Evolutionary conservation across 805 yeast genomes (phyloP).

Genomic region (Lachancea mirantina): DNA sequence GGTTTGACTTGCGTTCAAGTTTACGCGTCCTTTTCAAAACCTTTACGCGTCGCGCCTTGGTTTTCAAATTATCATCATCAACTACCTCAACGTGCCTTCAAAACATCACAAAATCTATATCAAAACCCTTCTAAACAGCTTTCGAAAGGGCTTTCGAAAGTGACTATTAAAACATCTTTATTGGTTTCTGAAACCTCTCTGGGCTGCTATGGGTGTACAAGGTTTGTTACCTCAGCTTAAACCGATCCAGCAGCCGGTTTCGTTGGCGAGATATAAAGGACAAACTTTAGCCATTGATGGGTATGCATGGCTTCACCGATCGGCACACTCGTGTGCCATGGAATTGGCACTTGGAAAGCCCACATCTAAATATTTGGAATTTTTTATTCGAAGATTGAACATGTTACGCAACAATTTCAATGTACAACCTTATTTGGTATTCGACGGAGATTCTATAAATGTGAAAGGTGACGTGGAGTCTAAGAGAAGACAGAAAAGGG

Average conservation of each 20-base stretch:
- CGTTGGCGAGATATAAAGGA: conserved; percentile 59
- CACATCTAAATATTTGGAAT: conserved; percentile 65
- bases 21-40: no score
- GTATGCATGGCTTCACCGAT: conserved; percentile 93
- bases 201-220: conserved; percentile 74
- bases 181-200: no score
- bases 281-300: conserved; percentile 87
- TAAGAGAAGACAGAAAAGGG: conserved; percentile 53
- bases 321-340: conserved; percentile 73
- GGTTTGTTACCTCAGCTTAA: conserved; percentile 78
- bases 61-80: no score
- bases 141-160: no score
- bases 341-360: conserved; percentile 68
- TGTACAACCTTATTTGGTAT: conserved; percentile 78
- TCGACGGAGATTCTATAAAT: conserved; percentile 86
- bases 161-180: no score
- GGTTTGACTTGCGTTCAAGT: no score
- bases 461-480: conserved; percentile 68
- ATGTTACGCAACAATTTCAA: conserved; percentile 57
- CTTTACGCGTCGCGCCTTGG: no score
- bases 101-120: no score
- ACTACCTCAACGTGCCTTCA: no score
- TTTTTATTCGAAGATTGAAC: conserved; percentile 56
- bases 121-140: no score
- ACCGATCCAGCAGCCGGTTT: conserved; percentile 55